phyloP scores from a whole-genome alignment of 1,284 basidiomycete species.

The Ceratobasidium sp. region DNA sequence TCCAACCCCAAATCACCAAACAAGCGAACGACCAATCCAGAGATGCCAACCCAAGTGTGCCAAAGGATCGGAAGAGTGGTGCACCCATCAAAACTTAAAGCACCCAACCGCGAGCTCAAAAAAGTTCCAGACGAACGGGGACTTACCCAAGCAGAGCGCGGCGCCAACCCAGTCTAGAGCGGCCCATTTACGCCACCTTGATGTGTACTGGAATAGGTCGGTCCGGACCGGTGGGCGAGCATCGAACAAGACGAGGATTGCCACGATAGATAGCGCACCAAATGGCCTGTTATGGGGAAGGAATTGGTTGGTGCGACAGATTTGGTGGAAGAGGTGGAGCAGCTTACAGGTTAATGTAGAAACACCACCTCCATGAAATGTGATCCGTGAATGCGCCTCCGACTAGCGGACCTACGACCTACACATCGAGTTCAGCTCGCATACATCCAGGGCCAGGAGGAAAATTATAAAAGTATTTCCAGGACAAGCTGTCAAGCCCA shows the following conservation, averaged over 20 bases:
- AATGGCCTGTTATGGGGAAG: slow-evolving; percentile 41
- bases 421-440: slow-evolving; percentile 40
- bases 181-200: slow-evolving; percentile 43
- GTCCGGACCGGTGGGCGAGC: slow-evolving; percentile 40
- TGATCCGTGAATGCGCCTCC: slow-evolving; percentile 51
- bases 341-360: slow-evolving; percentile 54
- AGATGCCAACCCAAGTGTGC: not conserved
- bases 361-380: slow-evolving; percentile 54
- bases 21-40: not conserved
- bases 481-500: not conserved
- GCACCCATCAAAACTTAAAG: not conserved
- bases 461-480: not conserved
- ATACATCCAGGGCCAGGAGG: not conserved
- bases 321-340: not conserved
- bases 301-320: no score
- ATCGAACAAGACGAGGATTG: slow-evolving; percentile 43
- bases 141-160: slow-evolving; percentile 49
- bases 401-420: slow-evolving; percentile 48
- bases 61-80: not conserved
- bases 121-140: not conserved
- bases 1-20: not conserved
- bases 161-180: slow-evolving; percentile 54
- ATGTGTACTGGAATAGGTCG: slow-evolving; percentile 22
- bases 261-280: slow-evolving; percentile 43
- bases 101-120: not conserved